Percentiles rank a stretch among this genome's conserved stretches.
phyloP scores from a whole-genome alignment of 345 rosid genomes.

The Aurinia saxatilis region DNA sequence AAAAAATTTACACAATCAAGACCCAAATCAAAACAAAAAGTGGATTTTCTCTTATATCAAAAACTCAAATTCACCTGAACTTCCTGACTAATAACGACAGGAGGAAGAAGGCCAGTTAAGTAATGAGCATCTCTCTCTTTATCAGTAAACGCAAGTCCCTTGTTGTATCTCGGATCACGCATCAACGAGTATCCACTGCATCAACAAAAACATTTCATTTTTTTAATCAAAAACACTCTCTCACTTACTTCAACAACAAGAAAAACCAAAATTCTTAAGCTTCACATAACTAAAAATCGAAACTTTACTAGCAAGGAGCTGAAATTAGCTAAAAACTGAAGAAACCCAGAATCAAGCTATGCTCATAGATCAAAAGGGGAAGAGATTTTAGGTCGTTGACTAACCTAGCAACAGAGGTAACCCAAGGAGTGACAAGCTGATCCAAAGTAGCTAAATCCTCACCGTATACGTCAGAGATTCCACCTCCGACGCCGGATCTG shows the following conservation, averaged over 20 bases:
- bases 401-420: conserved; percentile 83
- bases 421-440: conserved; percentile 91
- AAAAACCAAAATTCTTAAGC: not conserved
- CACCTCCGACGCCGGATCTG: conserved; percentile 38
- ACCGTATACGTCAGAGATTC: conserved; percentile 66
- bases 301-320: not conserved
- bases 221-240: not conserved
- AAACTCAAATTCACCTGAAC: conserved; percentile 52
- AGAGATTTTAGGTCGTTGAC: not conserved
- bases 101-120: conserved; percentile 93
- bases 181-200: conserved; percentile 79
- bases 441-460: conserved; percentile 81
- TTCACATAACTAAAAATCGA: not conserved
- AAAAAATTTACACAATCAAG: conserved; percentile 6
- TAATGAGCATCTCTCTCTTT: conserved; percentile 93
- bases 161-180: conserved; percentile 93
- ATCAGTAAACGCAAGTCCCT: conserved; percentile 81
- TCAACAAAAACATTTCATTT: not conserved
- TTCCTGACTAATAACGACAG: conserved; percentile 56
- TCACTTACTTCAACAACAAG: not conserved
- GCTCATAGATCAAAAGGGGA: not conserved
- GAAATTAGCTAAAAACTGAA: not conserved
- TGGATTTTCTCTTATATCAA: not conserved
- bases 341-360: not conserved
- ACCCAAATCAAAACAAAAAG: not conserved